Conservation (phyloP, 305 asterid genomes). For the Coffea humblotiana region DNA sequence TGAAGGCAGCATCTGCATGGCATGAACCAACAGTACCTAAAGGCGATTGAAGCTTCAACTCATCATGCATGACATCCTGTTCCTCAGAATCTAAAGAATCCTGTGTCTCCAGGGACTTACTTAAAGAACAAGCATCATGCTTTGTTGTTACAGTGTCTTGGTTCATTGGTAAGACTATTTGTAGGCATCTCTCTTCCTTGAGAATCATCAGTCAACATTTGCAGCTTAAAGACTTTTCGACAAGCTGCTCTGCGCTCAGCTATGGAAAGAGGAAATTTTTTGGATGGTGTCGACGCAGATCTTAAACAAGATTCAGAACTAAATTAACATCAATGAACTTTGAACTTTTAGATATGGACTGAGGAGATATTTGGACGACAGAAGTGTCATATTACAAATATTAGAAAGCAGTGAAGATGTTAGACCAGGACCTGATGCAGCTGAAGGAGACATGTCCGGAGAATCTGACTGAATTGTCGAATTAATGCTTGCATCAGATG, state of each 20-base stretch:
- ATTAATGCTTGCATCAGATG: conserved; percentile 40
- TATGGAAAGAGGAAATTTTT: conserved; percentile 37
- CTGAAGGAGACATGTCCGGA: conserved; percentile 41
- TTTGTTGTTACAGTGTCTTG: conserved; percentile 17
- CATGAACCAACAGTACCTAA: conserved; percentile 22
- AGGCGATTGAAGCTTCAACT: conserved; percentile 21
- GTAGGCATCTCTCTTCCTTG: conserved; percentile 24
- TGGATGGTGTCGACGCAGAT: conserved; percentile 26
- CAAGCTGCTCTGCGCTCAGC: conserved; percentile 45
- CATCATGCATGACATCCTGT: conserved; percentile 23
- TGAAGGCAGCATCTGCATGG: conserved; percentile 16
- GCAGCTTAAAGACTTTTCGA: conserved; percentile 40
- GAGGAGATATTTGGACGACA: conserved; percentile 45
- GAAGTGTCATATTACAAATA: conserved; percentile 28
- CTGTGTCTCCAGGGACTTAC: conserved; percentile 17
- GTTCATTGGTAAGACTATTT: conserved; percentile 19
- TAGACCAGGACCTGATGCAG: conserved; percentile 27
- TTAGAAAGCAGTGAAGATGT: conserved; percentile 31
- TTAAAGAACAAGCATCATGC: conserved; percentile 20
- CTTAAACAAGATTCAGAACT: conserved; percentile 39
- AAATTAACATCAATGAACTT: conserved; percentile 51
- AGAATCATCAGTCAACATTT: conserved; percentile 30
- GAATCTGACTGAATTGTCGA: conserved; percentile 41
- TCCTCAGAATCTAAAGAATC: conserved; percentile 19
- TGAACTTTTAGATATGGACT: conserved; percentile 45